Percentiles rank a stretch among this genome's conserved stretches.
These are phyloP conservation scores for Huntiella abstrusa DNA, from an alignment of 2,329 filamentous ascomycete species.

Conservation along the genomic window DNA sequence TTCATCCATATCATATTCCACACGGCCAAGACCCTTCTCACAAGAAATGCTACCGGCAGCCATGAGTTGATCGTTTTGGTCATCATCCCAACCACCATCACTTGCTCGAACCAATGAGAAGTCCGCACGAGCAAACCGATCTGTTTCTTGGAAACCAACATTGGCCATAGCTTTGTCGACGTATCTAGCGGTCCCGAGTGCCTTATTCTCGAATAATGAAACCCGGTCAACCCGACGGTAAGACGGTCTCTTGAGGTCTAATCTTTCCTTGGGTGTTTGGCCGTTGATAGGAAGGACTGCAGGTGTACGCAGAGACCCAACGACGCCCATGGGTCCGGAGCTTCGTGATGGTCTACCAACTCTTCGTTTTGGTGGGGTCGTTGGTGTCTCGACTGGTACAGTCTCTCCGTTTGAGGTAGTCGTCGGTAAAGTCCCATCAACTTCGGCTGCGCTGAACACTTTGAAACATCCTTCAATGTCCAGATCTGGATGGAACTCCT, in stretches of 20 bases:
- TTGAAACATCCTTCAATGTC: constrained; percentile 70
- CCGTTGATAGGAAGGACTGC: constrained; percentile 60
- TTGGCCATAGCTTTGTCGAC: constrained; percentile 94
- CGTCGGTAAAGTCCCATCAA: constrained; percentile 50
- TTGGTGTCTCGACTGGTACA: constrained; percentile 9
- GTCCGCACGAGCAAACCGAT: constrained; percentile 66
- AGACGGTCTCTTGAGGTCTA: constrained; percentile 58
- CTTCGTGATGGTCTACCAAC: constrained; percentile 29
- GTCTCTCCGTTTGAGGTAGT: background rate
- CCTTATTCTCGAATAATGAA: constrained; percentile 64
- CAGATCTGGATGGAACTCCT: constrained; percentile 90
- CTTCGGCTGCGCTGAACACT: constrained; percentile 63
- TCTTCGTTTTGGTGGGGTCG: constrained; percentile 25
- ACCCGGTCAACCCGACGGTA: constrained; percentile 67
- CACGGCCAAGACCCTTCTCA: constrained; percentile 44
- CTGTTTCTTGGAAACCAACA: constrained; percentile 88
- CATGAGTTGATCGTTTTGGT: constrained; percentile 16
- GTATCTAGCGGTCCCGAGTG: constrained; percentile 69
- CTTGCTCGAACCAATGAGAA: constrained; percentile 47
- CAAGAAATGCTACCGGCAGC: constrained; percentile 17
- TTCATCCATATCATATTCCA: constrained; percentile 99
- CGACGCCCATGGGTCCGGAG: constrained; percentile 26
- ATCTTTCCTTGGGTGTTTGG: constrained; percentile 60
- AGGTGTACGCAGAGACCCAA: constrained; percentile 32
- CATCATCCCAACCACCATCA: constrained; percentile 41